phyloP scores from a whole-genome alignment of 441 rosid species.

The Metrosideros polymorpha region DNA sequence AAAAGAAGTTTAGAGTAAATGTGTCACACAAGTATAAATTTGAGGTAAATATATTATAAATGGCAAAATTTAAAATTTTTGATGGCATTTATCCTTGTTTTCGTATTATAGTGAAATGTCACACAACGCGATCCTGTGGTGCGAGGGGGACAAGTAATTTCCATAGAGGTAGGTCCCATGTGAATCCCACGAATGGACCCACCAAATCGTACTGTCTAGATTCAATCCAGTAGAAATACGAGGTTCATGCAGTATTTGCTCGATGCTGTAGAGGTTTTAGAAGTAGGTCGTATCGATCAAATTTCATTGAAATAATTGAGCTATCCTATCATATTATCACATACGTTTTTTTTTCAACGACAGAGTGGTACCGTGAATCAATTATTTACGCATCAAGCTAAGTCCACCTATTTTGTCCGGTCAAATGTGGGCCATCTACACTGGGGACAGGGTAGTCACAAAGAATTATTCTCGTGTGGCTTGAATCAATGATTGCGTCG shows the following conservation, averaged over 20 bases:
- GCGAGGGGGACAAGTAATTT: neutral
- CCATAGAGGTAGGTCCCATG: neutral
- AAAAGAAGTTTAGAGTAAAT: too few species aligned
- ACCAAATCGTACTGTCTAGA: neutral
- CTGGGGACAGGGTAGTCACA: accelerated
- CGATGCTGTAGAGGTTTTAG: neutral
- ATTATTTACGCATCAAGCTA: neutral
- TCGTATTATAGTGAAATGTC: neutral
- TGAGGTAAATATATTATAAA: too few species aligned
- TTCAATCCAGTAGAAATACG: accelerated
- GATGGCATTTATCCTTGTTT: too few species aligned
- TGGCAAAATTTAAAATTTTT: too few species aligned
- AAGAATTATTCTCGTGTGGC: neutral
- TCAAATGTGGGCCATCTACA: neutral
- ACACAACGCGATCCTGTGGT: neutral
- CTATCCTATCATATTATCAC: neutral
- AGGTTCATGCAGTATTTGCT: neutral
- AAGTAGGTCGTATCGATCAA: neutral
- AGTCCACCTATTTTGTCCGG: neutral
- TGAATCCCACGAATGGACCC: neutral
- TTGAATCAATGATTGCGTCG: neutral
- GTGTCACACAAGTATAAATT: too few species aligned
- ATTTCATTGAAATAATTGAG: neutral
- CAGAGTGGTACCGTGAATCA: neutral
- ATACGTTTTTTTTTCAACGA: neutral